Evolutionary conservation across 495 filamentous ascomycete species (phyloP), one percentile per base, ranked within the genome.

Genomic region (Cercophora scortea): DNA sequence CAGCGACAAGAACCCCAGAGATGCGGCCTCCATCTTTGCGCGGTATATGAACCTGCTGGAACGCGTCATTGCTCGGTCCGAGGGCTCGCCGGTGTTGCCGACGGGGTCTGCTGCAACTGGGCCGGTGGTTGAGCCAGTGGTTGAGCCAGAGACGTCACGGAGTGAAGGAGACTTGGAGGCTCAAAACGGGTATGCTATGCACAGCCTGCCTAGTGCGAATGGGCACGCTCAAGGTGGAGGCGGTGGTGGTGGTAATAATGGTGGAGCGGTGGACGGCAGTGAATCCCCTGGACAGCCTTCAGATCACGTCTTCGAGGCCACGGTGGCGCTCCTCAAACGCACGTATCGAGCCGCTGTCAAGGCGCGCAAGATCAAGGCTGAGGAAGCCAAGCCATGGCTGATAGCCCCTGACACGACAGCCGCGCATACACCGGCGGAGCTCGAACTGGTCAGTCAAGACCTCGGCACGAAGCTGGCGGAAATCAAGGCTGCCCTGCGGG

Each of bases 1-100:
- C 16, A 19, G n/a, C 19, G 32, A 50, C 48, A 50, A 38, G 32
- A 50, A 50, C 38, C 9, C 35, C 18, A 36, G 32, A 16, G 48
- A 50, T n/a, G 48, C 48, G 15, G 48, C 18, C 0, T 36, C 48
- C 36, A 50, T 33, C 15, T 50, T 50, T 50, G 48, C 36, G 19
- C n/a, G 48, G 19, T 50, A 50, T 32, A 39, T 38, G 48, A 50
- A 50, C 32, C 48, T 50, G 13, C n/a, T 50, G 36, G 48, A 50
- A 19, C 19, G 43, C 16, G 9, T n/a, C 17, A 32, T 45, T 11
- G 43, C 43, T 25, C 9, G 36, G 1, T 38, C 10, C 36, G 36
- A 38, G 36, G 36, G 36, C 36, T 13, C 36, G 36, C 10, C 36
- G 36, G 13, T 38, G 36, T 38, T 38, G 3, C 9, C 36, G 36